Evolutionary conservation across 352 stramenopile genomes (phyloP).

Genomic region (Phytophthora ohioensis): DNA sequence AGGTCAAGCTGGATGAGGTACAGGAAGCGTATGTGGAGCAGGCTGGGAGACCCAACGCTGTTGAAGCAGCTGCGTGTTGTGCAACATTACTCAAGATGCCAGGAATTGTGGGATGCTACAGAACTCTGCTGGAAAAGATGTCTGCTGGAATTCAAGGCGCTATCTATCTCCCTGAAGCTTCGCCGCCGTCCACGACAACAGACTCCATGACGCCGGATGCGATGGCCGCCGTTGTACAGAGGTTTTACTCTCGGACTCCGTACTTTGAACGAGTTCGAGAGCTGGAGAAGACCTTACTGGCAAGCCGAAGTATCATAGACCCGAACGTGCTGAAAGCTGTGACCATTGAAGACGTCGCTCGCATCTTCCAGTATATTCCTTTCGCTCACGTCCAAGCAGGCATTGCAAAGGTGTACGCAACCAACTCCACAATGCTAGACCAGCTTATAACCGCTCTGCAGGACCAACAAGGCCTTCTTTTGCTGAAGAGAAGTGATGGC

Average conservation of each 20-base stretch:
- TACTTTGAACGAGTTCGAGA: slow-evolving; percentile 74
- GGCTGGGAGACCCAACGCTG: slow-evolving; percentile 65
- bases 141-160: slow-evolving; percentile 60
- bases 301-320: slow-evolving; percentile 57
- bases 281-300: slow-evolving; percentile 55
- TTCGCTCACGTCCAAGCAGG: slow-evolving; percentile 43
- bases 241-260: slow-evolving; percentile 65
- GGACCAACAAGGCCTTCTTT: slow-evolving; percentile 34
- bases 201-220: slow-evolving; percentile 19
- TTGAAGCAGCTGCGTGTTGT: slow-evolving; percentile 80
- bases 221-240: slow-evolving; percentile 66
- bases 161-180: slow-evolving; percentile 55
- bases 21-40: slow-evolving; percentile 57
- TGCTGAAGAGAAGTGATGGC: slow-evolving; percentile 7
- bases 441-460: slow-evolving; percentile 33
- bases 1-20: slow-evolving; percentile 85
- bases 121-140: slow-evolving; percentile 73
- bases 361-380: slow-evolving; percentile 57
- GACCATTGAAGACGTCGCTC: slow-evolving; percentile 52
- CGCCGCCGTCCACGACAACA: not conserved
- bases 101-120: slow-evolving; percentile 79
- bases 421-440: slow-evolving; percentile 30
- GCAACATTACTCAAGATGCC: slow-evolving; percentile 84
- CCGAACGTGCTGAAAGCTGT: slow-evolving; percentile 46
- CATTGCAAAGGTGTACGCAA: slow-evolving; percentile 31